phyloP scores from a whole-genome alignment of 179 eudicot species.

The Beta corolliflora region DNA sequence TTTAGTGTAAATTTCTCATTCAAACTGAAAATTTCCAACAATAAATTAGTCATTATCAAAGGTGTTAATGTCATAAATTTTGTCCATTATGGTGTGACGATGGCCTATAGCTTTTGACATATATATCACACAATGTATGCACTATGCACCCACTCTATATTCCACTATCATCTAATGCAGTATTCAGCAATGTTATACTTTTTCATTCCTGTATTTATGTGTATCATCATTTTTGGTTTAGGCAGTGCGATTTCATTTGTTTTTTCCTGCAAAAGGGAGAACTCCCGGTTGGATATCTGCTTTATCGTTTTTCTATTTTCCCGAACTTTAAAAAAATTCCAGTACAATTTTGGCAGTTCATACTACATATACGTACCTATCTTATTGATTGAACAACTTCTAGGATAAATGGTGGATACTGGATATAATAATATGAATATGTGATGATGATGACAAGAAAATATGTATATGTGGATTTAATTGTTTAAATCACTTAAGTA shows the following conservation, averaged over 20 bases:
- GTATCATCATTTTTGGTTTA: conserved; percentile 19
- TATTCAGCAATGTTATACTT: conserved; percentile 21
- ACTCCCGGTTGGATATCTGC: neutral
- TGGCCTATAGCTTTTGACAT: neutral
- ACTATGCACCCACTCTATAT: neutral
- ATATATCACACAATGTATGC: neutral
- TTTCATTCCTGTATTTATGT: conserved; percentile 14
- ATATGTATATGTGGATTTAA: neutral
- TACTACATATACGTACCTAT: neutral
- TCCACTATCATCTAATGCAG: conserved; percentile 29
- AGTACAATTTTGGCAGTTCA: neutral
- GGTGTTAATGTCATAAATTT: conserved; percentile 5
- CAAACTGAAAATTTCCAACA: neutral
- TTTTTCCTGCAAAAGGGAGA: neutral
- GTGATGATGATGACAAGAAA: neutral
- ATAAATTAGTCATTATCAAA: conserved; percentile 8
- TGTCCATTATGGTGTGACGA: neutral
- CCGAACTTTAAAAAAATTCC: neutral
- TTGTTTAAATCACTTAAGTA: too few species aligned
- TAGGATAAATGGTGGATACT: neutral
- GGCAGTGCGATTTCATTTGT: conserved; percentile 13
- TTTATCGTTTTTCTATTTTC: neutral
- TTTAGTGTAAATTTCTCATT: too few species aligned
- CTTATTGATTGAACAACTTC: neutral
- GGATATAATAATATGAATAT: too few species aligned